phyloP scores from a whole-genome alignment of 805 yeast genomes.

The Candida vaughaniae region DNA sequence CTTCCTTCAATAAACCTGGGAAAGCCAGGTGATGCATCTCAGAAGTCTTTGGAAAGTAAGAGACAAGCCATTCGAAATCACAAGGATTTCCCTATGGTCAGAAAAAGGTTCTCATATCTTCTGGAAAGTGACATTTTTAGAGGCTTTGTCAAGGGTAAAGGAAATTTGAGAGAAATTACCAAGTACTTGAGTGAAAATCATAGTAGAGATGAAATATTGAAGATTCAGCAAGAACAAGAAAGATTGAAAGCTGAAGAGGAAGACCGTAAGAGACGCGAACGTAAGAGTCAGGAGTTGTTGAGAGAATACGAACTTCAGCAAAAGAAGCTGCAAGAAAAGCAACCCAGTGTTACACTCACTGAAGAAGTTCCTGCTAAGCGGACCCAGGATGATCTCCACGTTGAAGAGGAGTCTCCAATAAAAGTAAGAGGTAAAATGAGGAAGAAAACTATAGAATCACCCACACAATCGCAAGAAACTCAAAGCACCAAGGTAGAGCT shows the following conservation, averaged over 20 bases:
- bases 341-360: neutral
- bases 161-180: conserved; percentile 39
- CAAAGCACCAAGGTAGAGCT: conserved; percentile 41
- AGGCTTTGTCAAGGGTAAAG: conserved; percentile 43
- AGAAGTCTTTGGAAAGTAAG: conserved; percentile 30
- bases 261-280: conserved; percentile 8
- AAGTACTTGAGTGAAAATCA: conserved; percentile 38
- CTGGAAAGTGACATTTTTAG: conserved; percentile 41
- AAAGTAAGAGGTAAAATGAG: conserved; percentile 25
- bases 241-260: conserved; percentile 14
- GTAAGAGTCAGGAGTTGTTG: conserved; percentile 6
- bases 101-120: conserved; percentile 35
- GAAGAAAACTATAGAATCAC: conserved; percentile 22
- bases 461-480: conserved; percentile 14
- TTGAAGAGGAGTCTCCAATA: conserved; percentile 38
- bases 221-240: conserved; percentile 13
- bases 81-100: conserved; percentile 37
- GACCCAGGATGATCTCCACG: conserved; percentile 16
- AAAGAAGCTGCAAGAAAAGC: neutral
- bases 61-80: conserved; percentile 38
- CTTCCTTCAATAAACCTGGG: conserved; percentile 12
- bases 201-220: conserved; percentile 24
- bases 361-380: conserved; percentile 2
- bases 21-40: conserved; percentile 19
- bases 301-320: conserved; percentile 10